Evolutionary conservation across 139 green algal genomes (phyloP).

Genomic region (Choricystis sp.): DNA sequence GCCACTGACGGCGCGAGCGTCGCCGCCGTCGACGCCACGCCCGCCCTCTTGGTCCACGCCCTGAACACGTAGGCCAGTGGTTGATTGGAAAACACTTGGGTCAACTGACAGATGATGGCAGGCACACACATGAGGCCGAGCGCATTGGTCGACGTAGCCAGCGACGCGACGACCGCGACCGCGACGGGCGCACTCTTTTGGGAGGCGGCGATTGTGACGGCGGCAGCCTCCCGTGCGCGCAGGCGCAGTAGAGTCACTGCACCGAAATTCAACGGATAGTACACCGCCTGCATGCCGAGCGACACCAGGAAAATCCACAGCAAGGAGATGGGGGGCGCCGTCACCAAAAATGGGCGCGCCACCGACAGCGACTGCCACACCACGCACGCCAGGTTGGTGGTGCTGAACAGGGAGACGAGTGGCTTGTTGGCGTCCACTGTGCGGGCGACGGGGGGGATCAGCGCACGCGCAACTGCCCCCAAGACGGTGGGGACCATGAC

Average conservation of each 20-base stretch:
- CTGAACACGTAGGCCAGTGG: no score
- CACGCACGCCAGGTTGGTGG: conserved; percentile 43
- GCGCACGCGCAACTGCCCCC: conserved; percentile 21
- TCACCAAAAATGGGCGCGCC: conserved; percentile 21
- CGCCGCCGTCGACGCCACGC: no score
- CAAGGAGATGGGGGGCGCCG: conserved; percentile 24
- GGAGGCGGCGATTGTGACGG: conserved; percentile 28
- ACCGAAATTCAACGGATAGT: conserved; percentile 30
- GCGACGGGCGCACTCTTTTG: conserved; percentile 47
- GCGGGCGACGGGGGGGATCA: conserved; percentile 1
- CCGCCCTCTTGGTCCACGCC: no score
- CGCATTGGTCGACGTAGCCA: no score
- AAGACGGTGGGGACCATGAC: conserved; percentile 26
- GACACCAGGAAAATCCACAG: conserved; percentile 35
- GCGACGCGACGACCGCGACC: conserved; percentile 34
- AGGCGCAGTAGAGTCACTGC: conserved; percentile 18
- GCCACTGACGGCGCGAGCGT: no score
- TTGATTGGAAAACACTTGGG: no score
- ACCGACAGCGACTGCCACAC: conserved; percentile 58
- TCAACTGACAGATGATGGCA: no score
- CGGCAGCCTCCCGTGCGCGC: conserved; percentile 14
- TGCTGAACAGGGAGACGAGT: conserved; percentile 26
- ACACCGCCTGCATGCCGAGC: conserved; percentile 32
- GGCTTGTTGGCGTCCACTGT: conserved; percentile 30
- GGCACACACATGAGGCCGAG: no score